Evolutionary conservation across 2,329 filamentous ascomycete genomes (phyloP).

Genomic region (Trichoderma hamatum): DNA sequence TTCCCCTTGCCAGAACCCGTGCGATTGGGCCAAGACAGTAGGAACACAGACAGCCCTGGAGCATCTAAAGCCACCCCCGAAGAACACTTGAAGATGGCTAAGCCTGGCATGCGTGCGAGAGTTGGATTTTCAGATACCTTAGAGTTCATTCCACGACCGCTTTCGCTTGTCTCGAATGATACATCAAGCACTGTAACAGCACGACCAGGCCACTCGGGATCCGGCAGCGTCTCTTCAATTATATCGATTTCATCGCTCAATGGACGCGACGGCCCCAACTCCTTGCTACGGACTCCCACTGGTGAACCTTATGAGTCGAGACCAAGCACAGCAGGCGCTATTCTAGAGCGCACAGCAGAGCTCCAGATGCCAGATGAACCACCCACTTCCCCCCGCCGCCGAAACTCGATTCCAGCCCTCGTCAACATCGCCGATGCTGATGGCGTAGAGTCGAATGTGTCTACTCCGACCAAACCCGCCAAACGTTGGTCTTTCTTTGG

Average conservation of each 20-base stretch:
- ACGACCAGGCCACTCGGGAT: constrained; percentile 70
- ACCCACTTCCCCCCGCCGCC: constrained; percentile 49
- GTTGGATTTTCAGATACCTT: constrained; percentile 85
- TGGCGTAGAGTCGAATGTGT: constrained; percentile 42
- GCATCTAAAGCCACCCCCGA: constrained; percentile 18
- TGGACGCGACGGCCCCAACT: constrained; percentile 46
- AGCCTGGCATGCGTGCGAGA: constrained; percentile 56
- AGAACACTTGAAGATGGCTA: constrained; percentile 26
- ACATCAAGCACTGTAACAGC: constrained; percentile 77
- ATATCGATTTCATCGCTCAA: constrained; percentile 59
- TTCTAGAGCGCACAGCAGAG: constrained; percentile 57
- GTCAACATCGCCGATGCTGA: constrained; percentile 45
- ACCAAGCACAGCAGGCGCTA: constrained; percentile 72
- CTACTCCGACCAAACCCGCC: constrained; percentile 54
- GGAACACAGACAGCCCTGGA: constrained; percentile 11
- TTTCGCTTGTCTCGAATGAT: constrained; percentile 83
- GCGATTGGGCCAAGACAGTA: not conserved
- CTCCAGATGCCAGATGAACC: constrained; percentile 26
- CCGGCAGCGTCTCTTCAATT: constrained; percentile 79
- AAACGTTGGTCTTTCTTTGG: constrained; percentile 67
- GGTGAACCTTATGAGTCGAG: constrained; percentile 53
- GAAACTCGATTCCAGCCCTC: constrained; percentile 63
- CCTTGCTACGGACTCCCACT: constrained; percentile 46
- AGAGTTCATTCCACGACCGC: constrained; percentile 79
- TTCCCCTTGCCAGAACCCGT: constrained; percentile 25